A percentile compares a stretch with the other conserved stretches of the same genome.
Evolutionary conservation across 805 yeast species (phyloP).

Genomic region (Lipomyces orientalis): DNA sequence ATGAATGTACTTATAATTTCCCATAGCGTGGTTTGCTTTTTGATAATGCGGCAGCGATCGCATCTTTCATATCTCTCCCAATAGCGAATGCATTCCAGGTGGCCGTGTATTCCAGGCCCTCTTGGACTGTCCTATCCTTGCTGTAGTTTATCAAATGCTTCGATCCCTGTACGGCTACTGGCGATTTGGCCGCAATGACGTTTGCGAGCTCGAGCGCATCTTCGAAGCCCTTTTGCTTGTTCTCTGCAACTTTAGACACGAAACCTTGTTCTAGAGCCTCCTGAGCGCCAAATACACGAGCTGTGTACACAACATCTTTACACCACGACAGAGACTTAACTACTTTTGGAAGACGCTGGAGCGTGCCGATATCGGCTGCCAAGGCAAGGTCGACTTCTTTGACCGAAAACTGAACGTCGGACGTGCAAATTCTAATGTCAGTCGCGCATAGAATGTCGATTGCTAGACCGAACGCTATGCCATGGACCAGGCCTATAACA

Average conservation of each 20-base stretch:
- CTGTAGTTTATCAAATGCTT: slow-evolving; percentile 59
- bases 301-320: slow-evolving; percentile 67
- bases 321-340: slow-evolving; percentile 62
- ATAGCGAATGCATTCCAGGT: slow-evolving; percentile 53
- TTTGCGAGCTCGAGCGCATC: slow-evolving; percentile 58
- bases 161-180: slow-evolving; percentile 69
- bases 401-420: slow-evolving; percentile 60
- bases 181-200: slow-evolving; percentile 54
- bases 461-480: slow-evolving; percentile 68
- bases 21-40: slow-evolving; percentile 15
- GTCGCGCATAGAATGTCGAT: slow-evolving; percentile 67
- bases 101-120: slow-evolving; percentile 61
- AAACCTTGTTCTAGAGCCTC: slow-evolving; percentile 65
- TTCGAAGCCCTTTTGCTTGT: slow-evolving; percentile 56
- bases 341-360: slow-evolving; percentile 66
- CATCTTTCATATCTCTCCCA: slow-evolving; percentile 19
- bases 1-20: slow-evolving; percentile 10
- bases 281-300: slow-evolving; percentile 58
- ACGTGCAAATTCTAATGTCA: slow-evolving; percentile 61
- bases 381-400: slow-evolving; percentile 76
- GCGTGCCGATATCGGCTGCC: slow-evolving; percentile 78
- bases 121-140: slow-evolving; percentile 48
- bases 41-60: slow-evolving; percentile 6
- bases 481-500: slow-evolving; percentile 71
- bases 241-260: slow-evolving; percentile 54